These are phyloP conservation scores for Zymoseptoria pseudotritici DNA, from an alignment of 2,329 filamentous ascomycete species.

Conservation along the genomic window DNA sequence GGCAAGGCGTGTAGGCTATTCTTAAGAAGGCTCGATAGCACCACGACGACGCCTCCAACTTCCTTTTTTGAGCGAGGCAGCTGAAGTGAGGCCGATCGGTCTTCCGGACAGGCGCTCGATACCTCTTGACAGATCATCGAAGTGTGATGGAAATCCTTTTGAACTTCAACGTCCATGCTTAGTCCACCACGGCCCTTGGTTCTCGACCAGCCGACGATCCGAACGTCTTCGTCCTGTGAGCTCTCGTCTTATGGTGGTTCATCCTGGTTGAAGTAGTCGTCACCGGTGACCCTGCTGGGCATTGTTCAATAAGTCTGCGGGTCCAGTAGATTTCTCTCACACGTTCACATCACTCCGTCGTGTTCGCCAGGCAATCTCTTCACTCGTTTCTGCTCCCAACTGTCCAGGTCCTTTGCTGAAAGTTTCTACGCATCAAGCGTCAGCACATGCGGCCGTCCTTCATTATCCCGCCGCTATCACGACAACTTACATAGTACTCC, in stretches of 20 bases:
- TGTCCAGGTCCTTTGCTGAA: slow-evolving; percentile 82
- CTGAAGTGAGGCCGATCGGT: too few relatives aligned
- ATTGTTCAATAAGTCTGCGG: background rate
- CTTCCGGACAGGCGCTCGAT: background rate
- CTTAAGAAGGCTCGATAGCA: too few relatives aligned
- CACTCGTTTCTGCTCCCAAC: slow-evolving; percentile 95
- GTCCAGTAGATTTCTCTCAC: background rate
- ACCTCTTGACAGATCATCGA: background rate
- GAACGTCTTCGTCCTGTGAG: background rate
- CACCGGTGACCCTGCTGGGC: background rate
- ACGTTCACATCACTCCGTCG: slow-evolving; percentile 64
- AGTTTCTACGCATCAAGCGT: slow-evolving; percentile 49
- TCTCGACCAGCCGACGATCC: background rate
- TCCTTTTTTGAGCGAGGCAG: too few relatives aligned
- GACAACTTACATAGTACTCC: slow-evolving; percentile 69
- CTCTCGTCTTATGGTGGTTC: background rate
- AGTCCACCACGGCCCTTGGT: background rate
- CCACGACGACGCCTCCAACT: too few relatives aligned
- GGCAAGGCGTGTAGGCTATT: too few relatives aligned
- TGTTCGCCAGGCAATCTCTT: slow-evolving; percentile 82
- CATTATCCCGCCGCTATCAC: slow-evolving; percentile 10
- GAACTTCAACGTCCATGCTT: background rate
- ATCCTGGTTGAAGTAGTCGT: background rate
- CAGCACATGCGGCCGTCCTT: slow-evolving; percentile 4
- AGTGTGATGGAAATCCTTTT: background rate